Evolutionary conservation across 148 eudicot genomes (phyloP), one percentile per base, ranked within the genome.

Genomic region (Euryodendron excelsum): DNA sequence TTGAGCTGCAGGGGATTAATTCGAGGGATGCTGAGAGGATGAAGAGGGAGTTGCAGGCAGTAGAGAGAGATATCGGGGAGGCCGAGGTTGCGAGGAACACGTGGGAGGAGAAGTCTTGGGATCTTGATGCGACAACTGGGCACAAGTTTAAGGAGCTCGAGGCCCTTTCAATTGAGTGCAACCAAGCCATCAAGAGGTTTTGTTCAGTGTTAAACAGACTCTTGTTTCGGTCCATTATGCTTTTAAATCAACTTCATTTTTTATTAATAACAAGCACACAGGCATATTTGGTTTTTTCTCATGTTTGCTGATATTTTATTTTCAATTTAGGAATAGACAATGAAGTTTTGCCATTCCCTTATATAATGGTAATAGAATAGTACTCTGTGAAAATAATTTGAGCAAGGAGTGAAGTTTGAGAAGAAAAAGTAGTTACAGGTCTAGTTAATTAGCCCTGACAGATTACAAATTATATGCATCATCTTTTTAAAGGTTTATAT

Each of bases 1-100:
- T 90, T n/a, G 90, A 92, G 77, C 85, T 84, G 56, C 99, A 96
- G 69, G 91, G 83, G 65, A 85, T 96, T 82, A 93, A 89, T 78
- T 17, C 85, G n/a, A 86, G 97, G 89, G 99, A 88, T 81, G 99
- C 98, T 4, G 99, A 92, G 84, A 90, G 98, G 88, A 96, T 96
- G 98, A 93, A 87, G 86, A 85, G 92, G 74, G 98, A 96, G 82
- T 66, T 93, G 79, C 85, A 79, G 84, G 89, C 90, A 14, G 88
- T 90, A 67, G 98, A 96, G 89, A 87, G 92, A 81, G 97, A 93
- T 62, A 92, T 93, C 59, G 90, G 77, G 78, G 95, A 92, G 59
- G 85, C 91, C 25, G 99, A 96, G 81, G 78, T 82, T 37, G 84
- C 85, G 11, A 84, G 94, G 78, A 93, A 71, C 78, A 83, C 82